Conservation (phyloP, 257 asterid genomes). For the Solanum arcanum region DNA sequence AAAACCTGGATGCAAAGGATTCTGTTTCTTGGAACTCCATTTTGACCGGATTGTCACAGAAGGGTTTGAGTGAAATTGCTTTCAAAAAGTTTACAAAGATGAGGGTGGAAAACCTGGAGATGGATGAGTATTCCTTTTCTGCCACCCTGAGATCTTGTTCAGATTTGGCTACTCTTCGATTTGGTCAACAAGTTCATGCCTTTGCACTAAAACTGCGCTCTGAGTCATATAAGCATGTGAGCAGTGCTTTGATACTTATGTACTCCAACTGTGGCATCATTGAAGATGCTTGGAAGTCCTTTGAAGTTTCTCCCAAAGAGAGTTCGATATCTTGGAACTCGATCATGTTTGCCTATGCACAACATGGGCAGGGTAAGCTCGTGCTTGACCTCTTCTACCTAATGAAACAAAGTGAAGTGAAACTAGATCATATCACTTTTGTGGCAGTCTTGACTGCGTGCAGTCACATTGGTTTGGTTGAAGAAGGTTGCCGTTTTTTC, state of each 20-base stretch:
- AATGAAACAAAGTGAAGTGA: constrained; percentile 41
- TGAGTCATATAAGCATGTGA: constrained; percentile 49
- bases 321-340: constrained; percentile 82
- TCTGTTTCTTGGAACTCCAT: constrained; percentile 71
- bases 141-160: constrained; percentile 73
- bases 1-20: constrained; percentile 34
- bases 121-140: constrained; percentile 68
- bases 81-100: constrained; percentile 42
- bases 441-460: constrained; percentile 84
- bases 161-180: constrained; percentile 62
- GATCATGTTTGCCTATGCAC: constrained; percentile 71
- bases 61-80: constrained; percentile 53
- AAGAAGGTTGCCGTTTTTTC: constrained; percentile 49
- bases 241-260: constrained; percentile 67
- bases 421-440: constrained; percentile 70
- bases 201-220: constrained; percentile 46
- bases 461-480: constrained; percentile 79
- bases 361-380: constrained; percentile 69
- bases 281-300: constrained; percentile 56
- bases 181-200: constrained; percentile 67
- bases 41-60: constrained; percentile 71
- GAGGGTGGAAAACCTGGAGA: constrained; percentile 29
- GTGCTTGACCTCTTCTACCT: constrained; percentile 51
- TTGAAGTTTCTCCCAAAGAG: constrained; percentile 41
- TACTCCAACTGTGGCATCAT: constrained; percentile 78